A percentile compares a stretch with the other conserved stretches of the same genome.
These are phyloP conservation scores for Phialophora verrucosa DNA, from an alignment of 2,329 filamentous ascomycete species.

Conservation along the genomic window DNA sequence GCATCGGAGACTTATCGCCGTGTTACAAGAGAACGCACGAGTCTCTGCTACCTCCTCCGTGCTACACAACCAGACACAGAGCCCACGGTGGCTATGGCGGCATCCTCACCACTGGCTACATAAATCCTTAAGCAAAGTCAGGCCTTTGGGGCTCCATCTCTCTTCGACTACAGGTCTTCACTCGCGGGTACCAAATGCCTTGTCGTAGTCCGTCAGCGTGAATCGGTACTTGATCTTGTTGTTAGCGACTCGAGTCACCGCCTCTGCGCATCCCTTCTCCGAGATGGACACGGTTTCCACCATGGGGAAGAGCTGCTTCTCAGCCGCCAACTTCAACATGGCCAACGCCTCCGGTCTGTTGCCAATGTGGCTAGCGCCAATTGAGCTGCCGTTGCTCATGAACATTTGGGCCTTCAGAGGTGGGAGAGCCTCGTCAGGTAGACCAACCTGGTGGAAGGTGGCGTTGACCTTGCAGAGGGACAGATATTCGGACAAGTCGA, in stretches of 20 bases:
- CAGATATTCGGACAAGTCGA: slow-evolving; percentile 61
- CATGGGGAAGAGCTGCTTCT: slow-evolving; percentile 73
- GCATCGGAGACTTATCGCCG: not conserved
- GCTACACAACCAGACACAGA: not conserved
- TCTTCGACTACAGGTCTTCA: slow-evolving; percentile 1
- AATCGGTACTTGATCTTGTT: slow-evolving; percentile 76
- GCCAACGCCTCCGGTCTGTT: slow-evolving; percentile 71
- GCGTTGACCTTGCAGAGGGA: slow-evolving; percentile 59
- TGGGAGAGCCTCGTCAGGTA: slow-evolving; percentile 70
- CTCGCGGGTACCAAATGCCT: slow-evolving; percentile 61
- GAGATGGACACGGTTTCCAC: slow-evolving; percentile 74
- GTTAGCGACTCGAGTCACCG: slow-evolving; percentile 70
- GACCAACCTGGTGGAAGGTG: slow-evolving; percentile 64
- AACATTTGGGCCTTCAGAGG: slow-evolving; percentile 75
- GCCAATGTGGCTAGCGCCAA: slow-evolving; percentile 73
- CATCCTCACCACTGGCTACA: not conserved
- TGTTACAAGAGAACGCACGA: not conserved
- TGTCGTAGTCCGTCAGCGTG: slow-evolving; percentile 65
- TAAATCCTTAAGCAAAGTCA: not conserved
- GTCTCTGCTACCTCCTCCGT: not conserved
- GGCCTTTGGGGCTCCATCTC: too few species aligned
- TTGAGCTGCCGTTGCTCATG: slow-evolving; percentile 72
- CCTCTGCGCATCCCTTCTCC: slow-evolving; percentile 71
- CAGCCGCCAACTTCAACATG: slow-evolving; percentile 73
- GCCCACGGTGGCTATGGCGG: not conserved